Percentiles rank a stretch among this genome's conserved stretches.
phyloP scores from a whole-genome alignment of 129 eudicot species.

The Daucus carota region DH1_v3.0 NC_030383.2:46771001-46771500 shows the following conservation, averaged over 20 bases:
- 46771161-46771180: not conserved
- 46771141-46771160: not conserved
- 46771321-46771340: not conserved
- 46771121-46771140: not conserved
- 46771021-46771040: not conserved
- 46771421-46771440: slow-evolving; percentile 8
- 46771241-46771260: slow-evolving; percentile 1
- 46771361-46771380: not conserved
- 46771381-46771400: not conserved
- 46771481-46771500: not conserved
- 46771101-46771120: not conserved
- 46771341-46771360: not conserved
- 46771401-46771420: not conserved
- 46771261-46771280: not conserved
- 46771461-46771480: slow-evolving; percentile 5
- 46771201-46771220: not conserved
- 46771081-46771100: slow-evolving; percentile 6
- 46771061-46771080: not conserved
- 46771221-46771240: not conserved
- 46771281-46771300: not conserved
- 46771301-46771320: slow-evolving; percentile 15
- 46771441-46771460: slow-evolving; percentile 11
- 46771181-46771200: not conserved
- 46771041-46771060: not conserved
- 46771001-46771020: not conserved